phyloP scores from a whole-genome alignment of 2,329 filamentous ascomycete genomes.

The Penicillium sclerotiorum region DNA sequence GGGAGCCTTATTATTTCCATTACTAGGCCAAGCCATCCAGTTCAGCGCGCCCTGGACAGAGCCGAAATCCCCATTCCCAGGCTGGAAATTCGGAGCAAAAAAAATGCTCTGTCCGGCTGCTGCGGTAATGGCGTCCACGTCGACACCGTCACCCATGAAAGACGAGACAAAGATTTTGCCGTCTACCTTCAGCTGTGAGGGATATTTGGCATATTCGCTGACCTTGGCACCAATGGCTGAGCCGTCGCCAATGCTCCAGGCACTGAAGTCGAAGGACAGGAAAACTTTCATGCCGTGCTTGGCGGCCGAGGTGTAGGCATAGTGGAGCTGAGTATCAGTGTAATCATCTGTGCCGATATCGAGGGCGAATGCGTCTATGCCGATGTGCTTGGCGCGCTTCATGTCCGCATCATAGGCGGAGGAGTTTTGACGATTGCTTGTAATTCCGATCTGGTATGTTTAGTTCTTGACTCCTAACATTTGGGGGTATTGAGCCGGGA shows the following conservation, averaged over 20 bases:
- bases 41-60: slow-evolving; percentile 47
- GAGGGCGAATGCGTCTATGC: slow-evolving; percentile 55
- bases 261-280: slow-evolving; percentile 61
- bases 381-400: slow-evolving; percentile 45
- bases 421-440: slow-evolving; percentile 45
- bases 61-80: slow-evolving; percentile 41
- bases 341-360: slow-evolving; percentile 53
- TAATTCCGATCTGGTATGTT: slow-evolving; percentile 48
- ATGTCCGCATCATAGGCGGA: slow-evolving; percentile 54
- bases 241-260: slow-evolving; percentile 44
- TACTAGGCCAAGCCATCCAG: slow-evolving; percentile 50
- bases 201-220: slow-evolving; percentile 46
- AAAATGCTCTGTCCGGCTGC: slow-evolving; percentile 51
- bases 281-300: slow-evolving; percentile 56
- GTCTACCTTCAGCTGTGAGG: slow-evolving; percentile 55
- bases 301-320: slow-evolving; percentile 54
- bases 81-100: slow-evolving; percentile 56
- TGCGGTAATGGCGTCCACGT: slow-evolving; percentile 45
- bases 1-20: slow-evolving; percentile 54
- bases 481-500: too few relatives aligned
- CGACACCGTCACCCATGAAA: slow-evolving; percentile 54
- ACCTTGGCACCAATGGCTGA: slow-evolving; percentile 50
- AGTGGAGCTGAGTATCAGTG: slow-evolving; percentile 50
- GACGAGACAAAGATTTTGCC: slow-evolving; percentile 57
- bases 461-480: not conserved